Percentiles rank a stretch among this genome's conserved stretches.
Evolutionary conservation across 139 green algal species (phyloP).

Genomic region (Micromonas pusilla): DNA sequence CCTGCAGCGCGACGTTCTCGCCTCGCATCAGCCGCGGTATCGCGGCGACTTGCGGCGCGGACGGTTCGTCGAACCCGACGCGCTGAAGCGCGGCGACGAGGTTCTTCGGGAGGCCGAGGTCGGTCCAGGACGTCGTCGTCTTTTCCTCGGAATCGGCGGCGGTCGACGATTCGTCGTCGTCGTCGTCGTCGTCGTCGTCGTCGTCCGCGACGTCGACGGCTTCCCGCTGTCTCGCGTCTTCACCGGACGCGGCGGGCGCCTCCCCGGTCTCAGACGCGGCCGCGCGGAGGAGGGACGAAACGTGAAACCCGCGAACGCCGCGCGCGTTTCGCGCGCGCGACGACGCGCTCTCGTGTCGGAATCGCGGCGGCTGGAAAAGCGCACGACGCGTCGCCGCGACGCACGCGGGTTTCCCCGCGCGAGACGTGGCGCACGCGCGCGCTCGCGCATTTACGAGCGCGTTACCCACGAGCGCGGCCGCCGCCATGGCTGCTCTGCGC

Average conservation of each 20-base stretch:
- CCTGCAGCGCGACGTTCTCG: slow-evolving; percentile 68
- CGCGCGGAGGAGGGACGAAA: too few relatives aligned
- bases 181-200: too few relatives aligned
- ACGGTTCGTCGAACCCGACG: slow-evolving; percentile 51
- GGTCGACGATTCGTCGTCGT: neutral
- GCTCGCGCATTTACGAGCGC: neutral
- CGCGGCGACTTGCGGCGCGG: slow-evolving; percentile 58
- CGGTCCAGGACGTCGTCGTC: neutral
- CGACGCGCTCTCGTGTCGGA: too few relatives aligned
- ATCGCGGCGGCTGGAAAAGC: too few relatives aligned
- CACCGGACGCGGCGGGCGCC: too few relatives aligned
- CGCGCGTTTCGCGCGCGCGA: too few relatives aligned
- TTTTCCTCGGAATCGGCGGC: neutral
- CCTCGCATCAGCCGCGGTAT: slow-evolving; percentile 59
- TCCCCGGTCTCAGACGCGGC: too few relatives aligned
- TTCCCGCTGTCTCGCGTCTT: too few relatives aligned
- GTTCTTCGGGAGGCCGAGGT: neutral
- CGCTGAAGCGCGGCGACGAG: neutral
- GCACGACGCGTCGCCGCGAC: slow-evolving; percentile 7
- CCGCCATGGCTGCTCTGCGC: neutral
- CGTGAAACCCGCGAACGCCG: too few relatives aligned
- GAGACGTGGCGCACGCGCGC: neutral
- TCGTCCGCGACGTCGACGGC: too few relatives aligned
- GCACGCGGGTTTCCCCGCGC: neutral
- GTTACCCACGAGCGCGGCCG: neutral